Conservation (phyloP, 345 rosid species). For the Gossypium raimondii region DNA sequence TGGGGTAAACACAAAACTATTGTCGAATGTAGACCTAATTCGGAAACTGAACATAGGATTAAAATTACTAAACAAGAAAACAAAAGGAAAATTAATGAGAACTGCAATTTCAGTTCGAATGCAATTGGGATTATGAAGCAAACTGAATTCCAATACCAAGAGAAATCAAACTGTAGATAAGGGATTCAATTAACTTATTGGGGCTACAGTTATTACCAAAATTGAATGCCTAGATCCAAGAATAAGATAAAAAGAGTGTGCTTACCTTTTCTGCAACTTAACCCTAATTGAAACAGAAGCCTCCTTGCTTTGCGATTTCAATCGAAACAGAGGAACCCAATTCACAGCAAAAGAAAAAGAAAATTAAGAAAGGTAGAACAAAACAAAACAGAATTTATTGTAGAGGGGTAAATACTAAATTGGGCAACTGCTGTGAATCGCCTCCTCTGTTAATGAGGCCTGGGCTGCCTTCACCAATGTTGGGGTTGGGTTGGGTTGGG, state of each 20-base stretch:
- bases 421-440: too few species aligned
- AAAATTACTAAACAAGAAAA: not conserved
- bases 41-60: not conserved
- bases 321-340: not conserved
- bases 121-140: not conserved
- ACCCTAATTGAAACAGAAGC: not conserved
- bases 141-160: not conserved
- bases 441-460: not conserved
- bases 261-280: not conserved
- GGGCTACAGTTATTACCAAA: not conserved
- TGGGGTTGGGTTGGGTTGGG: too few species aligned
- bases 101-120: not conserved
- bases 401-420: not conserved
- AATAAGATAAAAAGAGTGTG: not conserved
- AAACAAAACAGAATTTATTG: not conserved
- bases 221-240: not conserved
- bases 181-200: not conserved
- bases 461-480: not conserved
- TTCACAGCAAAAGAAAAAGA: not conserved
- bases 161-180: not conserved
- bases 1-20: not conserved
- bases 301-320: not conserved
- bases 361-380: not conserved
- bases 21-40: not conserved
- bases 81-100: not conserved